These are phyloP conservation scores for Termitomyces sp. DNA, from an alignment of 768 basidiomycete species.

Conservation along the genomic window DNA sequence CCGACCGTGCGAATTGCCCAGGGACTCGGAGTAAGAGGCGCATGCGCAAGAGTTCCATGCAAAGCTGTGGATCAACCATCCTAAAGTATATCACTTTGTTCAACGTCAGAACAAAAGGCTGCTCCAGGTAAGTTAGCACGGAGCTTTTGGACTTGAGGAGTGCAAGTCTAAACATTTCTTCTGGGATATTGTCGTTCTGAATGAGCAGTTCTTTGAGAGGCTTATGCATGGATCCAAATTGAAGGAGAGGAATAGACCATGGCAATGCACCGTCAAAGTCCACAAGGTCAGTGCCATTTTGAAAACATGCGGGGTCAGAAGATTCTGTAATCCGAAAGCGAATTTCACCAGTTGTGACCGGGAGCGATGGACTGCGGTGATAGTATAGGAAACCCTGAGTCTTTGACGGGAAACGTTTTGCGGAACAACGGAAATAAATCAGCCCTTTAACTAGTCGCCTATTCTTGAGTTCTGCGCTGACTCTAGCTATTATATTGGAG, in stretches of 20 bases:
- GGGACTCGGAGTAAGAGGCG: not conserved
- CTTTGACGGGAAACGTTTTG: not conserved
- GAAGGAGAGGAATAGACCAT: slow-evolving; percentile 8
- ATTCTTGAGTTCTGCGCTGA: not conserved
- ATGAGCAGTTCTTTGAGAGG: not conserved
- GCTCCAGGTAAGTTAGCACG: not conserved
- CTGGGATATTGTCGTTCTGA: not conserved
- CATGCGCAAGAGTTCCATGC: not conserved
- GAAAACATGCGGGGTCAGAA: slow-evolving; percentile 5
- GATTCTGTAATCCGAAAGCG: not conserved
- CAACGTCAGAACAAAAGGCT: not conserved
- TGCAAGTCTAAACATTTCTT: not conserved
- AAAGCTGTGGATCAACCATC: too few relatives aligned
- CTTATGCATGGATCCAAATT: not conserved
- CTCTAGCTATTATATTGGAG: too few relatives aligned
- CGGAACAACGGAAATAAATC: not conserved
- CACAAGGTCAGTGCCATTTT: slow-evolving; percentile 11
- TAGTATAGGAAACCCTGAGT: slow-evolving; percentile 17
- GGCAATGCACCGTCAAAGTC: slow-evolving; percentile 2
- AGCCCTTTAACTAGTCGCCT: not conserved
- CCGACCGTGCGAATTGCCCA: not conserved
- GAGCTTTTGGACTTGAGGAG: too few relatives aligned
- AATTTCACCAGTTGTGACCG: slow-evolving; percentile 1
- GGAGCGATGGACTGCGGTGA: not conserved
- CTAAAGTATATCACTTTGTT: accelerated